These are phyloP conservation scores for Rhipidocladum racemiflorum DNA, from an alignment of 176 grass and related monocot species.

Conservation along the genomic window DNA sequence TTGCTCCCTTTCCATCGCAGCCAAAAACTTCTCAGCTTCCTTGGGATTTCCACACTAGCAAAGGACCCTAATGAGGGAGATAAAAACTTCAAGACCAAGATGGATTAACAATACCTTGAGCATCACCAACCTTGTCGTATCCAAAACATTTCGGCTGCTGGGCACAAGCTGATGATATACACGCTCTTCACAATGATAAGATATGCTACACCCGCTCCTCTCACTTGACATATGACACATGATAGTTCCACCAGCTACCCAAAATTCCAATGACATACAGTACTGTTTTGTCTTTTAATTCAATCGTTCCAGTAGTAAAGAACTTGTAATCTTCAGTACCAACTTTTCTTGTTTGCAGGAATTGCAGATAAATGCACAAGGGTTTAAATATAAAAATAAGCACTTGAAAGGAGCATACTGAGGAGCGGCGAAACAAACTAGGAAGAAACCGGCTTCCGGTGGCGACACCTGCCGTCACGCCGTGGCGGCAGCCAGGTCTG, in stretches of 20 bases:
- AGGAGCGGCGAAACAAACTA: neutral
- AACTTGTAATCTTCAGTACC: conserved; percentile 73
- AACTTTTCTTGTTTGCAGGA: conserved; percentile 63
- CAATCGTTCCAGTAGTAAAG: conserved; percentile 56
- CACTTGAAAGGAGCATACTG: neutral
- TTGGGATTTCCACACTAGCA: too few relatives aligned
- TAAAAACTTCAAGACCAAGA: too few relatives aligned
- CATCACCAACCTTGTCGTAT: too few relatives aligned
- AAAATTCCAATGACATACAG: conserved; percentile 67
- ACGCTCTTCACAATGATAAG: conserved; percentile 1
- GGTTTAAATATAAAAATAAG: neutral
- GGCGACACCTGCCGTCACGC: too few relatives aligned
- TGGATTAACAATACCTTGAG: too few relatives aligned
- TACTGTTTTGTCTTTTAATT: conserved; percentile 50
- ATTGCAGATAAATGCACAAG: conserved; percentile 44
- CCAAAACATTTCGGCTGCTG: neutral
- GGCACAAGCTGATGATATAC: neutral
- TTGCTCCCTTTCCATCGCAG: too few relatives aligned
- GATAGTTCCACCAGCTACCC: conserved; percentile 76
- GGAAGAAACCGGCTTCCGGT: too few relatives aligned
- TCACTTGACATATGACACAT: conserved; percentile 33
- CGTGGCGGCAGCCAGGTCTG: too few relatives aligned
- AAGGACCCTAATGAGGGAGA: too few relatives aligned
- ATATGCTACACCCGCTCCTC: conserved; percentile 18
- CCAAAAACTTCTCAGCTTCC: too few relatives aligned